Base-by-base conservation (phyloP, 2,329 filamentous ascomycete species). In the Microdochium paspali region DNA sequence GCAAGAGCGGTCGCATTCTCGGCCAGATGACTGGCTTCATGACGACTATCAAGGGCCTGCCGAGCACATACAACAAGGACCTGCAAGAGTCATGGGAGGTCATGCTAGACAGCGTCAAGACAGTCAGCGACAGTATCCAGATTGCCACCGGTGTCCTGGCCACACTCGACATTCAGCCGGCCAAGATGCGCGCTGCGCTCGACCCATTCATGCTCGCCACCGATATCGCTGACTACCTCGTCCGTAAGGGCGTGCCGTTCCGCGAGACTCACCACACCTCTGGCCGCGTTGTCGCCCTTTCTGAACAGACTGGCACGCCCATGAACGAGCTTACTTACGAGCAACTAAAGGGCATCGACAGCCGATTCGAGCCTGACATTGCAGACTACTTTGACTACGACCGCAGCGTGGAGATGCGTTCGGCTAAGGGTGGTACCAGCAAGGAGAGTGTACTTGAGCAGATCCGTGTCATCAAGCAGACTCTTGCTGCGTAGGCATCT, bases 21-120 rank as follows among this genome's bases (percentile, higher is more conserved):
- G 51, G 50, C 3, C 54, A 56, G 46, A 56, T 91, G 80, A 79
- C 85, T 4, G 87, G 87, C 31, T 68, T 93, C 53, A 88, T 88
- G 77, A 83, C 82, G 69, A 87, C 82, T 31, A 74, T 70, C 47
- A 77, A 78, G 63, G 85, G 85, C 48, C 77, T 93, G 24, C 86
- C 87, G 2, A 85, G 79, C 40, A 89, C 85, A 3, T 94, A 94
- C 73, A 91, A 94, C 73, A 95, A 94, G 68, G 88, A 95, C 64
- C 68, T 94, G n/a, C 88, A 95, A 67, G 89, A 95, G 68, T 84
- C 80, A 49, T 83, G 87, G 51, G 85, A 94, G 72, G 84, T 85
- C n/a, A 80, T 95, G 68, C 78, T 95, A 44, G 87, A 94, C 65
- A 80, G 84, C 62, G 79, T 90, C 66, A 87, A 90, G 75, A 91